Percentiles rank a stretch among this genome's conserved stretches.
These are phyloP conservation scores for Haematococcus sp. DNA, from an alignment of 139 green algal species.

Conservation along the genomic window DNA sequence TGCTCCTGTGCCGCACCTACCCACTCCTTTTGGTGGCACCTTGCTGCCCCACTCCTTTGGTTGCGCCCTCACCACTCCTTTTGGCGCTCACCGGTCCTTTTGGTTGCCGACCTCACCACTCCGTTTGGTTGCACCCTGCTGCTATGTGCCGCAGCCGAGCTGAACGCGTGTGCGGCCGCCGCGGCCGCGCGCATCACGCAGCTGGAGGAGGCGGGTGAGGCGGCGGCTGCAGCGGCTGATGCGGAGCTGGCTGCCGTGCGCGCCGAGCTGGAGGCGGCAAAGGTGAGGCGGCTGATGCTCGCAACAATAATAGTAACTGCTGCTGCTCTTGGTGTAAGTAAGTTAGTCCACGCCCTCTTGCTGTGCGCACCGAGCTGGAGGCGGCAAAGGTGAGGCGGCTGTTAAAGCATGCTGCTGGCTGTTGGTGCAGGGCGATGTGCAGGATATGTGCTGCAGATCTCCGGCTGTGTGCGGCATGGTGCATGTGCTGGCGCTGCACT, in stretches of 20 bases:
- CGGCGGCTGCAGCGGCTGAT: constrained; percentile 36
- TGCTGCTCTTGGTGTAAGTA: neutral
- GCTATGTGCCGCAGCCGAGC: constrained; percentile 53
- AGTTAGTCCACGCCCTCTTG: too few species aligned
- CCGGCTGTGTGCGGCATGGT: too few species aligned
- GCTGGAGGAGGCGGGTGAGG: constrained; percentile 67
- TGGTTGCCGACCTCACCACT: too few species aligned
- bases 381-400: neutral
- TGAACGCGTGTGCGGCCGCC: constrained; percentile 60
- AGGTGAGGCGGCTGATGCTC: neutral
- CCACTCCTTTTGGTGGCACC: too few species aligned
- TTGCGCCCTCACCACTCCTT: too few species aligned
- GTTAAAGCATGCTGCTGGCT: too few species aligned
- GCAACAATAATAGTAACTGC: neutral
- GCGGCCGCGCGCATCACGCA: constrained; percentile 57
- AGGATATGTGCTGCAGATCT: too few species aligned
- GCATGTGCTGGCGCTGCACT: too few species aligned
- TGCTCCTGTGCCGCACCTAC: too few species aligned
- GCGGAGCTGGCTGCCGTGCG: constrained; percentile 17
- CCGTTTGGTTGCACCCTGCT: neutral
- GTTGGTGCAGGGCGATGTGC: too few species aligned
- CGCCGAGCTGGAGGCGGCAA: neutral
- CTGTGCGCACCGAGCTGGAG: neutral
- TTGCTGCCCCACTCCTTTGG: too few species aligned
- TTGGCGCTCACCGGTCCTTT: too few species aligned